Evolutionary conservation across 768 basidiomycete species (phyloP), one percentile per base, ranked within the genome.

Genomic region (Boletus pseudo-olivaceus): DNA sequence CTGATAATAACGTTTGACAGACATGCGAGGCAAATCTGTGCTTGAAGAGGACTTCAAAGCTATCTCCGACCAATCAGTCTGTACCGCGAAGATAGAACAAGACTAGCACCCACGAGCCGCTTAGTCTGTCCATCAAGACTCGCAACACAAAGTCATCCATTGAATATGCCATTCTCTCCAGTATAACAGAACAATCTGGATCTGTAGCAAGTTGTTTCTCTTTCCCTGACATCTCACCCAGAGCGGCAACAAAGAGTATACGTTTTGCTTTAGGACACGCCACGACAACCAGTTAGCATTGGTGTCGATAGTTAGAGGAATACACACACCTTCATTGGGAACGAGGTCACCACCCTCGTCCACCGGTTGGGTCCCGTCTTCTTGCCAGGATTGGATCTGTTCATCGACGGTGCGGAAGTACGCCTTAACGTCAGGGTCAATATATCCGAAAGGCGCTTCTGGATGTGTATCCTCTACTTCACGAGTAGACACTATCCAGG

Each of bases 101-200:
- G 32, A 52, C 12, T 23, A 37, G 47, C 48, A 83, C 91, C 81
- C 73, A 98, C 89, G 90, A 91, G 69, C 93, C 94, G 48, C 81
- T 79, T 62, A 99, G 73, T 55, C 85, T 84, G 71, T 97, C 95
- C 53, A 92, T 73, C 56, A 98, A 89, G 7, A 96, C 93, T 51
- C 96, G 80, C 47, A 92, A 79, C n/a, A 90, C 88, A 72, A 94
- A 95, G 70, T 98, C 94, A 66, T 97, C 93, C 90, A 98, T 93
- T 2, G 93, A 94, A 65, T 94, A 81, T 10, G 84, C 67, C 80
- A 98, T 87, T 60, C 95, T 79, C 70, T 99, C 97, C 50, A 99
- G 69, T 43, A 98, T 82, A 11, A 88, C 78, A 1, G 95, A 93
- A 64, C 93, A 95, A 55, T 98, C 94, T 6, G 92, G 90, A 70